phyloP scores from a whole-genome alignment of 106 monocot genomes.

The Apostasia ramifera region DNA sequence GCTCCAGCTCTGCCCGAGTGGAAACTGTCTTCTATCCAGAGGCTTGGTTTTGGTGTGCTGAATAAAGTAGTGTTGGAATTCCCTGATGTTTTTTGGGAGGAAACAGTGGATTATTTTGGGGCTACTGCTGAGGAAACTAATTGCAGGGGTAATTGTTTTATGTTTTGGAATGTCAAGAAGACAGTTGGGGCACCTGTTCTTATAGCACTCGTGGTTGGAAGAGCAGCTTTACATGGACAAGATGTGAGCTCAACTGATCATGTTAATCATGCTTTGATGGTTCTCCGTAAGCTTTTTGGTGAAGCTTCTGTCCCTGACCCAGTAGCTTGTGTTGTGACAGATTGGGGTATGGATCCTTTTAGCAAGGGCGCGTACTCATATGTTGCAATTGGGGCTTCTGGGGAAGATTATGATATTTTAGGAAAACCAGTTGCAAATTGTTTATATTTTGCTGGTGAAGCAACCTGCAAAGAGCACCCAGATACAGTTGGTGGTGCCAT shows the following conservation, averaged over 20 bases:
- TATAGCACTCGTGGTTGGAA: constrained; percentile 92
- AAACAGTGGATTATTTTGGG: constrained; percentile 94
- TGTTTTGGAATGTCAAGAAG: constrained; percentile 99
- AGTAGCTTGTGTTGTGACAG: constrained; percentile 84
- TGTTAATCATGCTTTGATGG: constrained; percentile 69
- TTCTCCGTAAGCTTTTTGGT: constrained; percentile 84
- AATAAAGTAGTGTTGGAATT: constrained; percentile 95
- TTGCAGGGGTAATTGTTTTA: constrained; percentile 79
- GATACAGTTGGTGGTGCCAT: constrained; percentile 99
- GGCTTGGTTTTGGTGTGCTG: constrained; percentile 97
- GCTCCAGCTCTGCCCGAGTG: constrained; percentile 80
- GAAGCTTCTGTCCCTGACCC: constrained; percentile 83
- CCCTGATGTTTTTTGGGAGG: constrained; percentile 91
- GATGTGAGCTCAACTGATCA: constrained; percentile 50
- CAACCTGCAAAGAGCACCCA: constrained; percentile 98
- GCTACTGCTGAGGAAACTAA: constrained; percentile 83
- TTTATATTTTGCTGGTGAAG: constrained; percentile 99
- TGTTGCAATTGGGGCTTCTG: constrained; percentile 91
- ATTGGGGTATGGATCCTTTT: constrained; percentile 92
- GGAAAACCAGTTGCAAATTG: constrained; percentile 78
- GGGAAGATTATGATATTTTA: constrained; percentile 91
- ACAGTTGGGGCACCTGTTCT: constrained; percentile 94
- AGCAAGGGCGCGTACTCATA: constrained; percentile 92
- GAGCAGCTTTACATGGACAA: constrained; percentile 81
- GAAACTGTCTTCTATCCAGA: constrained; percentile 69